Percentiles rank a stretch among this genome's conserved stretches.
Conservation (phyloP, 192 early-diverging fungal genomes). For the Backusella luteola region DNA sequence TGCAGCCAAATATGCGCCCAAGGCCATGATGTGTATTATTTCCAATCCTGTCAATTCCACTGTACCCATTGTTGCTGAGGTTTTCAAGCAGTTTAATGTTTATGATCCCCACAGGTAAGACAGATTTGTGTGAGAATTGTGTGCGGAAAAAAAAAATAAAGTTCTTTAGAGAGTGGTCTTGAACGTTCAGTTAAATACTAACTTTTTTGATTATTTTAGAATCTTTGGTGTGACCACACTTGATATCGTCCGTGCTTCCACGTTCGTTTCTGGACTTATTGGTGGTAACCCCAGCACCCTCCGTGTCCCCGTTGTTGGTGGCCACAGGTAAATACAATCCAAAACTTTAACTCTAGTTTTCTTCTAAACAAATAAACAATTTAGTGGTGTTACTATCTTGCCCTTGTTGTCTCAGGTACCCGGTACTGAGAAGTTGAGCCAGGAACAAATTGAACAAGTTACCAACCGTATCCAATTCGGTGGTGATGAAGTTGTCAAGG, state of each 20-base stretch:
- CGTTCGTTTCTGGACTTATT: slow-evolving; percentile 83
- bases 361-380: too few relatives aligned
- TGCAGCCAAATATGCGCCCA: slow-evolving; percentile 77
- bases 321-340: slow-evolving; percentile 50
- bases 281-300: slow-evolving; percentile 64
- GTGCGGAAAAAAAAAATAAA: neutral
- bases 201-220: slow-evolving; percentile 12
- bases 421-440: slow-evolving; percentile 66
- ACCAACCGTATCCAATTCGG: slow-evolving; percentile 97
- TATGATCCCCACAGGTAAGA: slow-evolving; percentile 73
- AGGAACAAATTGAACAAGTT: slow-evolving; percentile 80
- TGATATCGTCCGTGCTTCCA: slow-evolving; percentile 91
- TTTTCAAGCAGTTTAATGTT: slow-evolving; percentile 85
- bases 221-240: slow-evolving; percentile 95
- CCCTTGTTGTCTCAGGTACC: slow-evolving; percentile 79
- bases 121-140: slow-evolving; percentile 4
- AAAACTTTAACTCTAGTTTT: too few relatives aligned
- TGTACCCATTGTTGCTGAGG: slow-evolving; percentile 93
- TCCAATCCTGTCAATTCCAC: slow-evolving; percentile 99
- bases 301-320: slow-evolving; percentile 85
- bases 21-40: slow-evolving; percentile 87
- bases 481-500: slow-evolving; percentile 98
- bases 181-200: neutral
- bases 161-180: neutral
- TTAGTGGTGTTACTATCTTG: slow-evolving; percentile 90